Base-by-base conservation (phyloP, 768 basidiomycete species). In the Kwoniella shandongensis region DNA sequence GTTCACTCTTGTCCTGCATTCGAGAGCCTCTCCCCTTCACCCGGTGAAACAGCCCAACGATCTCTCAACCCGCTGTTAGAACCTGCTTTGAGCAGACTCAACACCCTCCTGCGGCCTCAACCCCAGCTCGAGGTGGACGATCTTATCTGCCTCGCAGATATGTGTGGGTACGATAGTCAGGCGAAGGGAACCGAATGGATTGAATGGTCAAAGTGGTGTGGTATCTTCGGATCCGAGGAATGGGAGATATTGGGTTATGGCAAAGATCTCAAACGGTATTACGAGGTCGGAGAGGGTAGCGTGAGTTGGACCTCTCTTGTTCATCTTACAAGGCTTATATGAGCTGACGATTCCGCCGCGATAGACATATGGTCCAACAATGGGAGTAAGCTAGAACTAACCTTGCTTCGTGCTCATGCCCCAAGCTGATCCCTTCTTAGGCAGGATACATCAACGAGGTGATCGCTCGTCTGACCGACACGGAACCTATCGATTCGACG, bases 371-470 rank as follows among this genome's bases (percentile, higher is more conserved):
- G 70, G 66, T 1, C 15, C 32, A n/a, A 69, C 67, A 6, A 59
- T 72, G 63, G 70, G 70, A 8, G 68, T 69, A 23, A 61, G 62
- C 47, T 23, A 48, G 18, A 26, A 7, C 13, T 35, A 35, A 25
- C n/a, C 27, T 46, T 4, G 20, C n/a, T 17, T 17, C 7, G 7
- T 47, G 27, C 3, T 51, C 44, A 44, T 26, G 20, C 25, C 5
- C 3, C 26, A 30, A 23, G n/a, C 25, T 11, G 22, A 42, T 26
- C 5, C 12, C 3, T 20, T 7, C 18, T 18, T 51, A 71, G 69
- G 85, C 91, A 3, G 91, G 91, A 5, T 94, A 88, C 72, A 80
- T 88, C 68, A 91, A 91, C 72, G 91, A 93, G 77, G 82, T 94
- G n/a, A 73, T 93, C 20, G 88, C 89, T 0, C 84, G 92, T 11